These are phyloP conservation scores for Scutellaria barbata DNA, from an alignment of 257 asterid genomes.

Conservation along the genomic window DNA sequence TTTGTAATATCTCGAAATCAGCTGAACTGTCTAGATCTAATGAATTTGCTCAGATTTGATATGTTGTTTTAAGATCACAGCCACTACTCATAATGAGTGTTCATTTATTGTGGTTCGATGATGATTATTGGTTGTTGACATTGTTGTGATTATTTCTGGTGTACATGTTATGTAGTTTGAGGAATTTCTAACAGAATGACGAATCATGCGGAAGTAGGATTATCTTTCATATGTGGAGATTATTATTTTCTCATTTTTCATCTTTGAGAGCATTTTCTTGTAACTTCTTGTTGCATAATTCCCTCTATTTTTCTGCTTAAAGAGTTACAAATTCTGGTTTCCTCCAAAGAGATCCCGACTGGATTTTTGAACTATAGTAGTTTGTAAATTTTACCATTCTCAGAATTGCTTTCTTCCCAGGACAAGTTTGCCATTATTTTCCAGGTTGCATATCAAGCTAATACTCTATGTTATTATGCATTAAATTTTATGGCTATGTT, in stretches of 20 bases:
- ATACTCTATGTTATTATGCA: not conserved
- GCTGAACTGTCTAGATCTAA: constrained; percentile 26
- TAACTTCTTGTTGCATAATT: no score
- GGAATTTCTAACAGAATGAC: not conserved
- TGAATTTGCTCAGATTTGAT: not conserved
- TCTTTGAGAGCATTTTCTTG: no score
- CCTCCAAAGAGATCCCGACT: no score
- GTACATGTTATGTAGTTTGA: constrained; percentile 6
- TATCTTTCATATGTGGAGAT: not conserved
- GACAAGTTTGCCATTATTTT: constrained; percentile 4
- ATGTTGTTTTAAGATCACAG: constrained; percentile 22
- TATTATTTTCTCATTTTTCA: no score
- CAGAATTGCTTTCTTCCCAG: constrained; percentile 14
- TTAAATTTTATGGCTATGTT: constrained; percentile 3
- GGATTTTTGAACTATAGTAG: not conserved
- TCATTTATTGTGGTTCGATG: not conserved
- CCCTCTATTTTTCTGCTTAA: no score
- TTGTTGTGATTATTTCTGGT: not conserved
- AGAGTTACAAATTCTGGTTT: no score
- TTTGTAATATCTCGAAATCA: constrained; percentile 14
- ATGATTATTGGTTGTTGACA: not conserved
- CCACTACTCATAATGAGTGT: constrained; percentile 3
- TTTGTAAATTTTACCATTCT: not conserved
- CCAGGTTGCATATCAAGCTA: not conserved
- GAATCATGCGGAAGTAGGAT: constrained; percentile 20